Evolutionary conservation across 768 basidiomycete genomes (phyloP), one percentile per base, ranked within the genome.

Genomic region (button mushroom (Agaricus bisporus)): DNA sequence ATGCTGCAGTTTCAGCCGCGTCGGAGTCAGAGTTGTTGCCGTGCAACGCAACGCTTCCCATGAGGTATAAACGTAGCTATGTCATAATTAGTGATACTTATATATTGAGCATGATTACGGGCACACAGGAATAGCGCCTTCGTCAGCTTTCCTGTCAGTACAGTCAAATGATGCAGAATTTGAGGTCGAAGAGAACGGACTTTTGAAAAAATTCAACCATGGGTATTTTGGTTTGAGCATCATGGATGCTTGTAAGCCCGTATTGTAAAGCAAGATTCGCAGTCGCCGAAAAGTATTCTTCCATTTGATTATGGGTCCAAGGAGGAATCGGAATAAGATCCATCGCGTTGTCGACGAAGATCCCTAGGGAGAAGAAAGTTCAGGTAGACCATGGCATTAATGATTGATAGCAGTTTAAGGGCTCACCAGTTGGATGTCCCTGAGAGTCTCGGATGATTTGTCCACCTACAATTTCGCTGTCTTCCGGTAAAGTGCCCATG

Each of bases 301-400:
- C 67, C 57, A 77, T 71, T 60, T 84, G 77, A 48, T 82, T 74
- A 25, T 82, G 73, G 0, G 80, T 78, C 75, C 82, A 83, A 1
- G 74, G 62, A 0, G 92, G 94, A 10, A 72, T 70, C 1, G 79
- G 82, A n/a, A 97, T 77, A 32, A 95, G 76, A 12, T 66, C 61
- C 82, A 93, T 91, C 0, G 95, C 95, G 29, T 91, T 91, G 68
- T 98, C 95, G 28, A 95, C 71, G 56, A 94, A 86, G 17, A 93
- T 70, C 6, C 91, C 90, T 77, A 29, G 29, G 7, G 20, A 8
- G 22, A n/a, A 26, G 10, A 28, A n/a, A 22, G 11, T 9, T 49
- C 45, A 41, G 20, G 35, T 12, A 15, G 36, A 37, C 15, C 32
- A 1, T 20, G 14, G 22, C 51, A 7, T 9, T n/a, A n/a, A n/a